Conservation (phyloP, 2,329 filamentous ascomycete genomes). For the Hysterium pulicare region DNA sequence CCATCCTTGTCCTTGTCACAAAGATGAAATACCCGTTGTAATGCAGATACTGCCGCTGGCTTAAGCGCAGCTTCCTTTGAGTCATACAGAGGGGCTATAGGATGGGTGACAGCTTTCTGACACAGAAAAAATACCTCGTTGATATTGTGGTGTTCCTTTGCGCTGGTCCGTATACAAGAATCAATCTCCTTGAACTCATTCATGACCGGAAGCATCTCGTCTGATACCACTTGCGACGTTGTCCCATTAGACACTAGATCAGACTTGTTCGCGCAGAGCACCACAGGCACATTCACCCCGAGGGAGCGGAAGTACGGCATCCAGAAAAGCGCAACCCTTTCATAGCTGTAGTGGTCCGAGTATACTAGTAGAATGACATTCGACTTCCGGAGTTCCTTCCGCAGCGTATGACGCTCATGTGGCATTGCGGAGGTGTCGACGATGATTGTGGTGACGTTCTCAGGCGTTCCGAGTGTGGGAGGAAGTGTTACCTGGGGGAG, state of each 20-base stretch:
- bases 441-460: constrained; percentile 95
- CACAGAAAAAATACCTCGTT: constrained; percentile 96
- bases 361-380: constrained; percentile 97
- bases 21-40: constrained; percentile 90
- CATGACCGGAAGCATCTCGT: constrained; percentile 98
- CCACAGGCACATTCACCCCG: constrained; percentile 97
- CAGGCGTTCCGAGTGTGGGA: constrained; percentile 85
- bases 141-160: constrained; percentile 86
- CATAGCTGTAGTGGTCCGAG: constrained; percentile 98
- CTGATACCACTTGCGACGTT: constrained; percentile 82
- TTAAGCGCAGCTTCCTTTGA: constrained; percentile 87
- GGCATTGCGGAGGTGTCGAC: constrained; percentile 95
- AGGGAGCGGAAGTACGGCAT: constrained; percentile 96
- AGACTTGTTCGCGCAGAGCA: constrained; percentile 96
- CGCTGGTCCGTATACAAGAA: constrained; percentile 92
- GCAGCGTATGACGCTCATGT: constrained; percentile 83
- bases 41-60: constrained; percentile 78
- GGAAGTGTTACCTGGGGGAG: constrained; percentile 94
- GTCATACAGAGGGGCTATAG: constrained; percentile 93
- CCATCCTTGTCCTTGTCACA: constrained; percentile 97
- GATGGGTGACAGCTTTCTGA: constrained; percentile 96
- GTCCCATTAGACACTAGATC: constrained; percentile 73
- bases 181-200: constrained; percentile 98
- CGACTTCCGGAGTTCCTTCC: constrained; percentile 92
- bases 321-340: constrained; percentile 95